Percentiles rank a stretch among this genome's conserved stretches.
Evolutionary conservation across 2,329 filamentous ascomycete genomes (phyloP).

Genomic region (Hymenoscyphus scutula): DNA sequence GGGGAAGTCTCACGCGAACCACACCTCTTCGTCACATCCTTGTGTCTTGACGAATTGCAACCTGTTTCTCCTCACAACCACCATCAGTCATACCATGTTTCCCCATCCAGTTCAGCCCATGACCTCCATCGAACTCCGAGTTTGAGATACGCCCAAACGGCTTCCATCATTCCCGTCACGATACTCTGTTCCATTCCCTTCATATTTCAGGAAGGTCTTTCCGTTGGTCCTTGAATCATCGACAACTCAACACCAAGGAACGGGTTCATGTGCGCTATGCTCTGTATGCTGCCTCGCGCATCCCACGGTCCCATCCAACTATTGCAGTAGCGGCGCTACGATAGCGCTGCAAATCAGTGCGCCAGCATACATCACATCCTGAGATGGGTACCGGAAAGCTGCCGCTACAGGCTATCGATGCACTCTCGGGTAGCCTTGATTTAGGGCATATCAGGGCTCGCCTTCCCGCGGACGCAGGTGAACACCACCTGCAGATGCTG

Average conservation of each 20-base stretch:
- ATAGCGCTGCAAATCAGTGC: conserved; percentile 3
- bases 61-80: conserved; percentile 1
- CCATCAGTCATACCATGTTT: background rate
- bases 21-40: background rate
- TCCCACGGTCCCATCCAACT: conserved; percentile 3
- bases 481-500: background rate
- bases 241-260: background rate
- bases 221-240: conserved; percentile 2
- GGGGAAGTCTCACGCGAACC: conserved; percentile 4
- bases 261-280: background rate
- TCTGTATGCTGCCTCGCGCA: background rate
- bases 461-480: background rate
- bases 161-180: background rate
- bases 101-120: conserved; percentile 1
- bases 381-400: background rate
- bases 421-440: conserved; percentile 2
- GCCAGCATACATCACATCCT: background rate
- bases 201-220: background rate
- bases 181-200: background rate
- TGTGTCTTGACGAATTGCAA: background rate
- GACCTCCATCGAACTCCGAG: background rate
- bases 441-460: conserved; percentile 4
- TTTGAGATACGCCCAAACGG: background rate
- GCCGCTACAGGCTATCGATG: background rate
- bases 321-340: background rate